Conservation (phyloP, 2,329 filamentous ascomycete genomes). For the Pseudogymnoascus sp. region DNA sequence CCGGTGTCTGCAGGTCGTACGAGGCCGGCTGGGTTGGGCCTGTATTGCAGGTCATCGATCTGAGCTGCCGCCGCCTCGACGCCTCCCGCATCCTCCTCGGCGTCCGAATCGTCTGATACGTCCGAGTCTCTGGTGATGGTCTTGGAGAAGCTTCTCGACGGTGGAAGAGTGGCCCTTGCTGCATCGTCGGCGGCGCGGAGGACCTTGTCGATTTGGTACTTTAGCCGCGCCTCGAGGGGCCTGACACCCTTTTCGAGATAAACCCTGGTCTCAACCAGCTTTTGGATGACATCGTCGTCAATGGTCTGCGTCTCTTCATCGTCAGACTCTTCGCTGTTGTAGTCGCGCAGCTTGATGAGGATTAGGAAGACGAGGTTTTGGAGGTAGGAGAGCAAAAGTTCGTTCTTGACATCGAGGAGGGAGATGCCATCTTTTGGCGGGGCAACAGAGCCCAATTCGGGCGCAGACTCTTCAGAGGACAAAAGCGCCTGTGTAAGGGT, state of each 20-base stretch:
- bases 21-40: slow-evolving; percentile 50
- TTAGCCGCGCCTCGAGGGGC: slow-evolving; percentile 80
- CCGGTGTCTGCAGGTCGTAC: slow-evolving; percentile 22
- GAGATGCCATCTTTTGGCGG: slow-evolving; percentile 85
- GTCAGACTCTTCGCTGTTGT: slow-evolving; percentile 27
- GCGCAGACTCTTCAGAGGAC: slow-evolving; percentile 60
- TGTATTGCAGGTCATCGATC: slow-evolving; percentile 54
- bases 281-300: slow-evolving; percentile 66
- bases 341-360: slow-evolving; percentile 67
- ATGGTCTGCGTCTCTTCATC: slow-evolving; percentile 37
- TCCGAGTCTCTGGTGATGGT: slow-evolving; percentile 19
- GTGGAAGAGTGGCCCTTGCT: slow-evolving; percentile 14
- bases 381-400: slow-evolving; percentile 91
- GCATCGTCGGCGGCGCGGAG: slow-evolving; percentile 73
- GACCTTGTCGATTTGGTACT: slow-evolving; percentile 94
- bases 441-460: slow-evolving; percentile 54
- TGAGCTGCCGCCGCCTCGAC: slow-evolving; percentile 22
- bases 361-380: slow-evolving; percentile 90
- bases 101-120: slow-evolving; percentile 30
- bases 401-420: slow-evolving; percentile 90
- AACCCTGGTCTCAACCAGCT: slow-evolving; percentile 83
- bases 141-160: slow-evolving; percentile 32
- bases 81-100: slow-evolving; percentile 19
- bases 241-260: slow-evolving; percentile 90
- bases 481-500: slow-evolving; percentile 46